Base-by-base conservation (phyloP, 2,329 filamentous ascomycete genomes). In the Diaporthe aspalathi region DNA sequence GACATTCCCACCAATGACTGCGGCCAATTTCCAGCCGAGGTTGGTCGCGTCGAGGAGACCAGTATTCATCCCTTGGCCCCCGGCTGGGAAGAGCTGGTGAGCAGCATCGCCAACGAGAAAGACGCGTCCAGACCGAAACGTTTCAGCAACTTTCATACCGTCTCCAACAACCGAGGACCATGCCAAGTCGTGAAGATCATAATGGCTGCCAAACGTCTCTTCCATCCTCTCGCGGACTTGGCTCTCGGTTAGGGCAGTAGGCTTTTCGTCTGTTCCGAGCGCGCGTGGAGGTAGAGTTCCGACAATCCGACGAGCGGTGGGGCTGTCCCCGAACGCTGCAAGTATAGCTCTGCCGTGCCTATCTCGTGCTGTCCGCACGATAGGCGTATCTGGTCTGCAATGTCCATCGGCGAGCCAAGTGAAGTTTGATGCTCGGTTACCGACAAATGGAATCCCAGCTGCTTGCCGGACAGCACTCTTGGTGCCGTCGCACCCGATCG, bases 1-100 rank as follows among this genome's bases (percentile, higher is more conserved):
- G 12, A 62, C 14, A 16, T 8, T 29, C 4, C 53, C 62, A 1
- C 22, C 56, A 0, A 72, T 38, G 2, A 73, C 70, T 43, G 45
- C n/a, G 7, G 66, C 72, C 11, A 89, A 79, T 74, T 89, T 89
- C 86, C 87, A 89, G 29, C 83, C 84, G 0, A 89, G 79, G 70
- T 89, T 89, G 43, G 85, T 80, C 0, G 85, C 83, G 70, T 89
- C 87, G 29, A 86, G 84, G 27, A 89, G 82, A 0, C 87, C 87
- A 0, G 86, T 86, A 75, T 90, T 89, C 85, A 90, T 86, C 1
- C 88, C 88, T 74, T 89, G 87, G 0, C 86, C 88, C 2, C 87
- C 88, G 0, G 84, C 83, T 0, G 86, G 86, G 47, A 82, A 86
- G 72, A 89, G 87, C 17, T 87, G 87, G 72, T 90, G 88, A 1